These are phyloP conservation scores for Gracilaria caudata DNA, from an alignment of 23 red algal genomes.

Conservation along the genomic window DNA sequence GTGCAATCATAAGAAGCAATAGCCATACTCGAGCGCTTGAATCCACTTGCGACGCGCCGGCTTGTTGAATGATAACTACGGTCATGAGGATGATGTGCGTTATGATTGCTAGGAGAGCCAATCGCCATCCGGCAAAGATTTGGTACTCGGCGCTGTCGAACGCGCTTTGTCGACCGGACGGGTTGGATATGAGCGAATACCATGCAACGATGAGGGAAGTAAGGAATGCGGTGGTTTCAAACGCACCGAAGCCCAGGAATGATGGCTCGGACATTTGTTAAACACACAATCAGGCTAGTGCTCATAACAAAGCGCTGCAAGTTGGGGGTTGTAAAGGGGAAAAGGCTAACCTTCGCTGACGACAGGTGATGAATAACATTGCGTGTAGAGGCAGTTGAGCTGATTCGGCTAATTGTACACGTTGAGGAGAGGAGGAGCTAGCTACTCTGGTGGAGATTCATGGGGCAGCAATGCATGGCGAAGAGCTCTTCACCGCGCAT, in stretches of 20 bases:
- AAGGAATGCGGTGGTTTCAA: slow-evolving; percentile 45
- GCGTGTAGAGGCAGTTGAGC: too few species aligned
- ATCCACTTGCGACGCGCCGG: not conserved
- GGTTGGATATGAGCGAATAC: slow-evolving; percentile 56
- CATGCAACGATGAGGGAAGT: slow-evolving; percentile 34
- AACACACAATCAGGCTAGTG: too few species aligned
- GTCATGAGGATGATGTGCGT: slow-evolving; percentile 24
- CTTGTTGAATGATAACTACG: slow-evolving; percentile 21
- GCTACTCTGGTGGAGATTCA: too few species aligned
- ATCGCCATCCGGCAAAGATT: slow-evolving; percentile 59
- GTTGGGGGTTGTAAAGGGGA: too few species aligned
- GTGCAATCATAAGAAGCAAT: slow-evolving; percentile 42
- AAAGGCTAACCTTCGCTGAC: too few species aligned
- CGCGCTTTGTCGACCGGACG: slow-evolving; percentile 33
- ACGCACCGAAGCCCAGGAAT: slow-evolving; percentile 50
- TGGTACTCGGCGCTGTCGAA: slow-evolving; percentile 38
- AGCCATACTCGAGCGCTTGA: slow-evolving; percentile 21
- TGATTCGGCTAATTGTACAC: too few species aligned
- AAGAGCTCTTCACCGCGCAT: too few species aligned
- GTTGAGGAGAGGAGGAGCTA: too few species aligned
- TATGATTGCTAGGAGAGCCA: not conserved
- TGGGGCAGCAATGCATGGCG: too few species aligned
- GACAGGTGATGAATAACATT: too few species aligned
- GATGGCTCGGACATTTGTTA: too few species aligned
- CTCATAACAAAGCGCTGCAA: too few species aligned